A percentile compares a stretch with the other conserved stretches of the same genome.
These are phyloP conservation scores for Rhodomyrtus tomentosa DNA, from an alignment of 345 rosid genomes.

Conservation along the genomic window DNA sequence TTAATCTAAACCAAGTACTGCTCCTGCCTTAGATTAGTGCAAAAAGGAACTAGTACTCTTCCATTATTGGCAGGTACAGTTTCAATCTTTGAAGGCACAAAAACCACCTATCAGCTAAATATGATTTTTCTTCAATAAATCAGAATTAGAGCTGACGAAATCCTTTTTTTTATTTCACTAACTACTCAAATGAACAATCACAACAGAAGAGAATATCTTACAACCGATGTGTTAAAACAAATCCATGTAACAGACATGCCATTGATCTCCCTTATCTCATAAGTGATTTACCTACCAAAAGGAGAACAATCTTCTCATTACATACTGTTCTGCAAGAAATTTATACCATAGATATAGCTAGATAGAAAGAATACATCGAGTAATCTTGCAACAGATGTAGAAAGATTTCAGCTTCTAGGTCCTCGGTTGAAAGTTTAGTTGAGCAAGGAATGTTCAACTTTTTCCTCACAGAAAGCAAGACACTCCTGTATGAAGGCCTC, in stretches of 20 bases:
- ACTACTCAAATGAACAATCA: neutral
- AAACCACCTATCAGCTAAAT: neutral
- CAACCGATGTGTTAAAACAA: neutral
- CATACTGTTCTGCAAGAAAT: neutral
- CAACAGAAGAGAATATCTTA: neutral
- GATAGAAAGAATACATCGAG: constrained; percentile 32
- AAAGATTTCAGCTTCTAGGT: constrained; percentile 79
- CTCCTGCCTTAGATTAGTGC: neutral
- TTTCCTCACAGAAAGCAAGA: constrained; percentile 66
- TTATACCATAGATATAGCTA: neutral
- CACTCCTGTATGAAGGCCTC: constrained; percentile 79
- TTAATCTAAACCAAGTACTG: neutral
- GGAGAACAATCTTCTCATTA: neutral
- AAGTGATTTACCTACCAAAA: neutral
- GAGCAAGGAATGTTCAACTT: constrained; percentile 67
- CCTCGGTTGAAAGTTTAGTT: constrained; percentile 65
- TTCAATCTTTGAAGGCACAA: neutral
- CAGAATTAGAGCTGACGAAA: neutral
- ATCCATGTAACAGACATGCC: neutral
- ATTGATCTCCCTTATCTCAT: neutral
- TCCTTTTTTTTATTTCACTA: neutral
- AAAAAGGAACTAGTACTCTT: neutral
- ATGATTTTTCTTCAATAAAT: neutral
- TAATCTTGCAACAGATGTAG: constrained; percentile 60
- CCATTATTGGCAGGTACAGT: neutral